phyloP scores from a whole-genome alignment of 139 green algal genomes.

The Mesotaenium endlicherianum region DNA sequence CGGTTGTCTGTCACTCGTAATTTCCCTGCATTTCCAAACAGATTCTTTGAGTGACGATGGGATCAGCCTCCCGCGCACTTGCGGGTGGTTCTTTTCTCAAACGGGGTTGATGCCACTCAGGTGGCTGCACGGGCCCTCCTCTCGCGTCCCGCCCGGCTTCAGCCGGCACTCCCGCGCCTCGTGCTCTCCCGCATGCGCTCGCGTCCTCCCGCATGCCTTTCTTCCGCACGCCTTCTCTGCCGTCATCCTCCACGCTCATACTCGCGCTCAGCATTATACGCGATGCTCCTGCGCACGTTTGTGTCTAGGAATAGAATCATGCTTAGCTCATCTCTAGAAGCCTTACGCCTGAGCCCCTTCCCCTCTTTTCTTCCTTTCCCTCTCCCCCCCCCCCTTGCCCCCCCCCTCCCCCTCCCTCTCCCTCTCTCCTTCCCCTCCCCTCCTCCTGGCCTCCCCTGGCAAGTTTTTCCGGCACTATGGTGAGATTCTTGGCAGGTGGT shows the following conservation, averaged over 20 bases:
- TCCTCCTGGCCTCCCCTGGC: background rate
- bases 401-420: background rate
- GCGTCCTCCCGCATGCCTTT: background rate
- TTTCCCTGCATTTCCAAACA: background rate
- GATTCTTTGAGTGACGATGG: too few relatives aligned
- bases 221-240: background rate
- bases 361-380: background rate
- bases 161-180: too few relatives aligned
- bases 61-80: too few relatives aligned
- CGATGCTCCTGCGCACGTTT: background rate
- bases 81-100: too few relatives aligned
- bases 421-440: background rate
- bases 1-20: background rate
- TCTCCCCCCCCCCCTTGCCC: background rate
- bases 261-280: background rate
- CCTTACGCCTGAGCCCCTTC: background rate
- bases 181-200: too few relatives aligned
- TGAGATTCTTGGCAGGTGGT: too few relatives aligned
- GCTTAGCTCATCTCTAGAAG: background rate
- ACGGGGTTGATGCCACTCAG: too few relatives aligned
- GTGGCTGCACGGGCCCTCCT: too few relatives aligned
- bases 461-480: background rate
- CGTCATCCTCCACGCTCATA: background rate
- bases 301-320: background rate
- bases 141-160: too few relatives aligned